phyloP scores from a whole-genome alignment of 2,329 filamentous ascomycete genomes.

The Lasiodiplodia hormozganensis region DNA sequence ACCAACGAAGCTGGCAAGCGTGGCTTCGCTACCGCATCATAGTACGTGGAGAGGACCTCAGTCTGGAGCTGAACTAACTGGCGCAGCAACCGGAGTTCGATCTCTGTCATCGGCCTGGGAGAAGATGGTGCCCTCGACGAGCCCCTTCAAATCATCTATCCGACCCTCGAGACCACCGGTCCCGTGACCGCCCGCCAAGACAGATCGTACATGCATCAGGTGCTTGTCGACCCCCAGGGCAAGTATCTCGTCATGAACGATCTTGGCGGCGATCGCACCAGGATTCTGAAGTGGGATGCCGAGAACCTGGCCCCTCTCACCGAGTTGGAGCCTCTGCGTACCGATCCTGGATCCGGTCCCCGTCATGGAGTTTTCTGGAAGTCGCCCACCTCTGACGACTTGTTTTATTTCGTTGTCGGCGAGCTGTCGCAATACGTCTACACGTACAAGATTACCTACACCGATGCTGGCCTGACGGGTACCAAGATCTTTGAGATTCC shows the following conservation, averaged over 20 bases:
- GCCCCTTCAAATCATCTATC: constrained; percentile 52
- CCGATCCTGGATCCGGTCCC: constrained; percentile 65
- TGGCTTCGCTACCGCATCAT: constrained; percentile 52
- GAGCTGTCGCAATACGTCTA: constrained; percentile 67
- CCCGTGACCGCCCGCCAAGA: constrained; percentile 58
- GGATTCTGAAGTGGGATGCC: constrained; percentile 62
- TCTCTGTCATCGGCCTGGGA: constrained; percentile 42
- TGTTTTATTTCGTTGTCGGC: constrained; percentile 63
- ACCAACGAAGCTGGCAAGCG: constrained; percentile 47
- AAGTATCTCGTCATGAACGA: constrained; percentile 69
- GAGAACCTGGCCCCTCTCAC: constrained; percentile 52
- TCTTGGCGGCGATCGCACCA: constrained; percentile 68
- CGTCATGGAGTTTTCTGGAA: constrained; percentile 67
- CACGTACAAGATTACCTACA: constrained; percentile 64
- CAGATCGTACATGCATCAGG: constrained; percentile 69
- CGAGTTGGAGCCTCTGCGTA: constrained; percentile 54
- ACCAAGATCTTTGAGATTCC: constrained; percentile 57
- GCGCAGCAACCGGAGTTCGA: constrained; percentile 40
- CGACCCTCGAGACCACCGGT: constrained; percentile 46
- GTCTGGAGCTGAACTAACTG: background rate
- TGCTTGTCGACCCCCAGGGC: constrained; percentile 69
- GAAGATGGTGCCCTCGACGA: constrained; percentile 31
- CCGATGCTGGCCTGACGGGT: constrained; percentile 53
- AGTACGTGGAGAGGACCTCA: constrained; percentile 31
- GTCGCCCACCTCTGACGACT: constrained; percentile 32